These are phyloP conservation scores for Colletotrichum incanum DNA, from an alignment of 2,329 filamentous ascomycete species.

Conservation along the genomic window DNA sequence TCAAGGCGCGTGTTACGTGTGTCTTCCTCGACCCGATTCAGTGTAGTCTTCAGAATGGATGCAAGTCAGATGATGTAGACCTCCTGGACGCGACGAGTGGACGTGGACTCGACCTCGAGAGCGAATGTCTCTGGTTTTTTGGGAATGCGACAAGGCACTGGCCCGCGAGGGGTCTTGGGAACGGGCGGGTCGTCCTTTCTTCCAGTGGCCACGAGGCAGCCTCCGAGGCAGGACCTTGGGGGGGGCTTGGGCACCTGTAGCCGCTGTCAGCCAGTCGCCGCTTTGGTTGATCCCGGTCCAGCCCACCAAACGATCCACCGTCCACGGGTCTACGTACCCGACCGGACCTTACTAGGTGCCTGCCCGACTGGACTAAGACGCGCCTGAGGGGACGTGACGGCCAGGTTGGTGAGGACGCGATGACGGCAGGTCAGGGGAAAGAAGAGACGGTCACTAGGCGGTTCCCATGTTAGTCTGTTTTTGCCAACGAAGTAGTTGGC, in stretches of 20 bases:
- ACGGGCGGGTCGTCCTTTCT: slow-evolving; percentile 19
- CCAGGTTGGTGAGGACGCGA: not conserved
- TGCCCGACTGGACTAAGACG: slow-evolving; percentile 1
- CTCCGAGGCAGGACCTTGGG: slow-evolving; percentile 11
- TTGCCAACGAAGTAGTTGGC: not conserved
- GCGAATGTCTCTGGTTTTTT: slow-evolving; percentile 36
- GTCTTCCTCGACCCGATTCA: not conserved
- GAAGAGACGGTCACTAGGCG: not conserved
- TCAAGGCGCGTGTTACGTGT: slow-evolving; percentile 18
- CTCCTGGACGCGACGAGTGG: slow-evolving; percentile 18
- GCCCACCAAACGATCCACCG: not conserved
- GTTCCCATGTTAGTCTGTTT: not conserved
- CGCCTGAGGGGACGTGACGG: slow-evolving; percentile 6
- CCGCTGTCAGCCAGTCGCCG: slow-evolving; percentile 18
- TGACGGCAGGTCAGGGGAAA: not conserved
- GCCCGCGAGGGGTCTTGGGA: slow-evolving; percentile 26
- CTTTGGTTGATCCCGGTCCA: slow-evolving; percentile 2
- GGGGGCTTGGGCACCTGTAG: slow-evolving; percentile 3
- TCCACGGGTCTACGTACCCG: not conserved
- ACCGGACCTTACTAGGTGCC: not conserved
- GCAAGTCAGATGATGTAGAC: slow-evolving; percentile 36
- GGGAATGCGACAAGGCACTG: slow-evolving; percentile 32
- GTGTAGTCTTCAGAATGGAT: not conserved
- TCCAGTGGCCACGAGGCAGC: slow-evolving; percentile 36
- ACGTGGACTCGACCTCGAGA: slow-evolving; percentile 37